Base-by-base conservation (phyloP, 805 yeast species). In the Myxozyma mucilagina region DNA sequence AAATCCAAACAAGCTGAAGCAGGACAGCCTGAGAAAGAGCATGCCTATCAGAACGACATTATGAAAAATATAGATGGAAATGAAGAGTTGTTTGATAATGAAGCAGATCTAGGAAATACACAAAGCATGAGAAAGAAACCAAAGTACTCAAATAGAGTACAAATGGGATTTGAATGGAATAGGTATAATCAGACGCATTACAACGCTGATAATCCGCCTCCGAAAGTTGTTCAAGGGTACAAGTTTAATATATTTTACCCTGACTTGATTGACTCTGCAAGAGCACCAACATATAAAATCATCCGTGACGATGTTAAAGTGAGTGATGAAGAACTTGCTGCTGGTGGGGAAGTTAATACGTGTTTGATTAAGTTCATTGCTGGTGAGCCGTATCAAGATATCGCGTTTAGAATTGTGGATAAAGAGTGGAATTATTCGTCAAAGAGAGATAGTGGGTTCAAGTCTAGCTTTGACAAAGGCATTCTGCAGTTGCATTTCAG, bases 161-260 rank as follows among this genome's bases (percentile, higher is more conserved):
- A 69, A 18, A 59, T 72, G 60, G 78, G 77, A 1, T 75, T 66
- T 53, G 74, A 73, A 16, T 74, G 77, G 77, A 75, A 72, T 56
- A 60, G 66, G 49, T 74, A 75, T 61, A 74, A 75, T 52, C 71
- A 71, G 56, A 63, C 72, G 4, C 77, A 75, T 56, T 74, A 71
- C 60, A 63, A 56, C 44, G 53, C 63, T 18, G 71, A 74, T n/a
- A 69, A 74, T 43, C 75, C 75, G 18, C 77, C 77, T 3, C 77
- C 77, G 1, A 76, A 72, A 55, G 57, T 66, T 7, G 75, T 73
- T 14, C 74, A 71, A 58, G 79, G 79, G 3, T 75, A 75, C 62
- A 67, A 65, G 47, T 75, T 75, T 64, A 72, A 74, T 53, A 63
- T 75, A 2, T 71, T 60, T 50, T 75, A 74, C 53, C 78, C 77